Percentiles rank a stretch among this genome's conserved stretches.
Conservation (phyloP, 139 green algal species). For the Coelastrella sp. region DNA sequence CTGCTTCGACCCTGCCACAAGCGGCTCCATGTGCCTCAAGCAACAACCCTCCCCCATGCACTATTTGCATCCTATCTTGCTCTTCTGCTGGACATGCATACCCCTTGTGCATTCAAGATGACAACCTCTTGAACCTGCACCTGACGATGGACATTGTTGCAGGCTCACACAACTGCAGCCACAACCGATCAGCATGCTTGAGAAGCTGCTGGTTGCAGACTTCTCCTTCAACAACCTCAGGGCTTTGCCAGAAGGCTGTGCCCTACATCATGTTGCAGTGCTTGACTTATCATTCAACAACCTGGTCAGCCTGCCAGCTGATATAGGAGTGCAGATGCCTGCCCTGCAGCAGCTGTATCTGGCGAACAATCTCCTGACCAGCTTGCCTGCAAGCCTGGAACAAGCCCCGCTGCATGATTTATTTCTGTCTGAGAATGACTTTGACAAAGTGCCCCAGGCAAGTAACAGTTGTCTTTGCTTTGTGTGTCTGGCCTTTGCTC, state of each 20-base stretch:
- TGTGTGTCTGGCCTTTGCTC: neutral
- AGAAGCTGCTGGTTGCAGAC: slow-evolving; percentile 63
- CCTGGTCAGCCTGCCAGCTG: slow-evolving; percentile 50
- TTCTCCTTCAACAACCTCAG: slow-evolving; percentile 49
- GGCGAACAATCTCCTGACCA: slow-evolving; percentile 22
- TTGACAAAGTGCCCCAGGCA: slow-evolving; percentile 27
- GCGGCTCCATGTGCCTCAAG: no score
- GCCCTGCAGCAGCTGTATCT: slow-evolving; percentile 42
- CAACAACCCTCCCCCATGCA: no score
- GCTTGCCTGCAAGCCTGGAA: slow-evolving; percentile 18
- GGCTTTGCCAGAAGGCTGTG: no score
- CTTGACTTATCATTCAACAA: slow-evolving; percentile 67
- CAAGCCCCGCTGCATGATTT: neutral
- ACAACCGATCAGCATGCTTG: no score
- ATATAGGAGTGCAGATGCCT: slow-evolving; percentile 22
- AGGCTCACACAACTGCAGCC: no score
- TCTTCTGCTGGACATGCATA: no score
- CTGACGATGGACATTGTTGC: no score
- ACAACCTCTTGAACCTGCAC: no score
- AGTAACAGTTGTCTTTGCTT: neutral
- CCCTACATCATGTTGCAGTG: neutral
- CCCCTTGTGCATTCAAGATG: no score
- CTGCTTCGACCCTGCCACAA: no score
- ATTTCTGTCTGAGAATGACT: slow-evolving; percentile 42
- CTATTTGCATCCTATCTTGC: no score